phyloP scores from a whole-genome alignment of 106 monocot species.

The Acorus gramineus region DNA sequence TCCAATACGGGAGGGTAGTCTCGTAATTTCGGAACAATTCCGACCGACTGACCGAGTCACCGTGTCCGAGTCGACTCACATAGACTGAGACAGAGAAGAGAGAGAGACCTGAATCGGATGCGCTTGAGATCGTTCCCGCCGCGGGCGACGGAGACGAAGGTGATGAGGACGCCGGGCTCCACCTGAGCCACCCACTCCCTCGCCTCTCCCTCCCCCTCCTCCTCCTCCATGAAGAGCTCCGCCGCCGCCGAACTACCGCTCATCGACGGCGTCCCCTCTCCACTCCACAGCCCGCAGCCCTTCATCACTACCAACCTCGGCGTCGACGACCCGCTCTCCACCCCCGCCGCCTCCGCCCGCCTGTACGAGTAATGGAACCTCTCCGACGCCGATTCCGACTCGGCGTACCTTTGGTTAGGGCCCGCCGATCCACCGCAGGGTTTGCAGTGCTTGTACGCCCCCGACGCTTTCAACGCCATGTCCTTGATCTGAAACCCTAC shows the following conservation, averaged over 20 bases:
- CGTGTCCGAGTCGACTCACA: too few relatives aligned
- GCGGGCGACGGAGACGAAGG: conserved; percentile 58
- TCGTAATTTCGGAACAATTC: too few relatives aligned
- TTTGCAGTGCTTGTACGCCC: conserved; percentile 83
- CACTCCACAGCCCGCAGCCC: conserved; percentile 31
- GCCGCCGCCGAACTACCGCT: conserved; percentile 41
- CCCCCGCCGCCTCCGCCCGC: conserved; percentile 21
- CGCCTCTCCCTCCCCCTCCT: conserved; percentile 23
- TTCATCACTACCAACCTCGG: conserved; percentile 12
- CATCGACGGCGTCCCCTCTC: conserved; percentile 58
- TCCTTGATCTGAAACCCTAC: conserved; percentile 57
- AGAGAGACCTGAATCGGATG: conserved; percentile 79
- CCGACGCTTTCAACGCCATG: conserved; percentile 80
- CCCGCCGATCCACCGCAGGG: conserved; percentile 40
- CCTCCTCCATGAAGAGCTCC: conserved; percentile 22
- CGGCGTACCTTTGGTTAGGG: conserved; percentile 15
- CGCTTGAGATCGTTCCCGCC: conserved; percentile 86
- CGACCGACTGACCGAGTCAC: too few relatives aligned
- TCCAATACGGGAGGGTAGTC: too few relatives aligned
- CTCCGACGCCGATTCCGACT: conserved; percentile 58
- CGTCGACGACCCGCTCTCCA: conserved; percentile 31
- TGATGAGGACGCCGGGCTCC: conserved; percentile 92
- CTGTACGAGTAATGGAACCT: conserved; percentile 52
- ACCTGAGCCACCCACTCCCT: conserved; percentile 93
- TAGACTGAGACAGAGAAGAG: not conserved